A percentile compares a stretch with the other conserved stretches of the same genome.
phyloP scores from a whole-genome alignment of 805 yeast genomes.

The Yamadazyma kitorensis region DNA sequence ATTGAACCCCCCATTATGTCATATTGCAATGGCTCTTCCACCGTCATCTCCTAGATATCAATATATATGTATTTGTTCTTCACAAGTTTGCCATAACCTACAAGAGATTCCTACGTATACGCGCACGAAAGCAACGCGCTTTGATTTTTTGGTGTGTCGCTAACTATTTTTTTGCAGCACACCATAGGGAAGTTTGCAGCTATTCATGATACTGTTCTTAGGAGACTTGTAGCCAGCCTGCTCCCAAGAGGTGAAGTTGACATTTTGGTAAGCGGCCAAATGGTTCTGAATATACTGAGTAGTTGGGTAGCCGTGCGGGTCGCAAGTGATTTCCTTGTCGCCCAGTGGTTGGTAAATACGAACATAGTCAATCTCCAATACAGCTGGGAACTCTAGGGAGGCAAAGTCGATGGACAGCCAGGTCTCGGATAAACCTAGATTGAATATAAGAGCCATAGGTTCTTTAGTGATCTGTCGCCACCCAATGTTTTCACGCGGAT shows the following conservation, averaged over 20 bases:
- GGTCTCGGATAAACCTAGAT: slow-evolving; percentile 37
- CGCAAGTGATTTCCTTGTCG: slow-evolving; percentile 30
- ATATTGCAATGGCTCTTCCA: too few species aligned
- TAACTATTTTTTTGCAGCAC: too few species aligned
- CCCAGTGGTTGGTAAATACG: slow-evolving; percentile 39
- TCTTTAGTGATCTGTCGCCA: slow-evolving; percentile 35
- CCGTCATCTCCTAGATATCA: too few species aligned
- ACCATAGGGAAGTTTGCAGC: slow-evolving; percentile 22
- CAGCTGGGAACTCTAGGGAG: slow-evolving; percentile 32
- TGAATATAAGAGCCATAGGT: slow-evolving; percentile 38
- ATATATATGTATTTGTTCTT: too few species aligned
- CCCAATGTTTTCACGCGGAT: slow-evolving; percentile 37
- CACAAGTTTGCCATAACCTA: too few species aligned
- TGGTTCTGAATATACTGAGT: slow-evolving; percentile 33
- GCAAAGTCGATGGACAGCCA: slow-evolving; percentile 41
- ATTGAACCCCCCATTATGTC: too few species aligned
- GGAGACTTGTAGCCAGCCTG: slow-evolving; percentile 53
- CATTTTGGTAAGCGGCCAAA: slow-evolving; percentile 29
- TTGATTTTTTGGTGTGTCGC: too few species aligned
- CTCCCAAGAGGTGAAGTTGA: slow-evolving; percentile 36
- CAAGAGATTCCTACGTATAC: too few species aligned
- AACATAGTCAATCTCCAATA: slow-evolving; percentile 37
- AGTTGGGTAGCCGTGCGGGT: slow-evolving; percentile 37
- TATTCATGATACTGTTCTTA: slow-evolving; percentile 54
- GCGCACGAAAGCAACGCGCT: too few species aligned